phyloP scores from a whole-genome alignment of 805 yeast species.

The Candida vartiovaarae region DNA sequence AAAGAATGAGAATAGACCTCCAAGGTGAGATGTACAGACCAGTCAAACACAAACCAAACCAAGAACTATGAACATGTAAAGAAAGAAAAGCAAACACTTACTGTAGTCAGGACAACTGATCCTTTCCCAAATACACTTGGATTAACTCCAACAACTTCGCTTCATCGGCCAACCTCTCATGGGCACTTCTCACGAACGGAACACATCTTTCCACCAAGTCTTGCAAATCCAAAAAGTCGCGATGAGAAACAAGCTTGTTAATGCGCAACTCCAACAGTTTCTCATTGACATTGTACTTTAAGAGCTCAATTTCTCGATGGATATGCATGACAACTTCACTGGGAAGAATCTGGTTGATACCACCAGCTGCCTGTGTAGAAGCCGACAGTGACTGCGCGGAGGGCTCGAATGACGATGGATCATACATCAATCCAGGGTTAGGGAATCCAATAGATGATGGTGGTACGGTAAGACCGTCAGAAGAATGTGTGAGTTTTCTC shows the following conservation, averaged over 20 bases:
- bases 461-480: too few relatives aligned
- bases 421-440: too few relatives aligned
- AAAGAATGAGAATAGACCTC: too few relatives aligned
- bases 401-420: background rate
- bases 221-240: slow-evolving; percentile 15
- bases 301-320: slow-evolving; percentile 17
- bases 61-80: too few relatives aligned
- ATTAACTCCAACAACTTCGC: slow-evolving; percentile 17
- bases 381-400: too few relatives aligned
- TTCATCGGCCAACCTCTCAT: slow-evolving; percentile 16
- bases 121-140: slow-evolving; percentile 15
- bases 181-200: slow-evolving; percentile 17
- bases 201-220: slow-evolving; percentile 13
- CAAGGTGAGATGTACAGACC: too few relatives aligned
- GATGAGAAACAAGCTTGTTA: slow-evolving; percentile 11
- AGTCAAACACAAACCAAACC: too few relatives aligned
- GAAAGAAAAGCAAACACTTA: too few relatives aligned
- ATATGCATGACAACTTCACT: slow-evolving; percentile 16
- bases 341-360: background rate
- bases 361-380: too few relatives aligned
- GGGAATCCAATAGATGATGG: too few relatives aligned
- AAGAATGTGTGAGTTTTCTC: too few relatives aligned
- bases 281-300: slow-evolving; percentile 17
- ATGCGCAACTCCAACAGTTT: slow-evolving; percentile 14
- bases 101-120: background rate